Conservation (phyloP, 441 rosid genomes). For the Euphorbia celastroides region DNA sequence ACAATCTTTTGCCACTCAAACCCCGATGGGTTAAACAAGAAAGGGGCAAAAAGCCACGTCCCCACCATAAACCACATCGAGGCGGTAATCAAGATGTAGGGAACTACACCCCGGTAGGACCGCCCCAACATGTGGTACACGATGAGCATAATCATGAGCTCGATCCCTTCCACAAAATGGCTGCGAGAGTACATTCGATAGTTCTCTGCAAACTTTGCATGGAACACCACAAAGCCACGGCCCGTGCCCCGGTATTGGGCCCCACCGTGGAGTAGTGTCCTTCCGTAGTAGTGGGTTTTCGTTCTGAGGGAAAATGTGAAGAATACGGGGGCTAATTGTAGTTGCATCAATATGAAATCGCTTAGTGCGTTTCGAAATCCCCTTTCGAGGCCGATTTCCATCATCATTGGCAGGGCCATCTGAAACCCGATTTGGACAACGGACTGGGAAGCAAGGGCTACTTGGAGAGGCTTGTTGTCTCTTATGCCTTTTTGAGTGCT, state of each 20-base stretch:
- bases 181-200: conserved; percentile 87
- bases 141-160: conserved; percentile 69
- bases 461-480: conserved; percentile 70
- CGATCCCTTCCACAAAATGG: conserved; percentile 90
- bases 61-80: conserved; percentile 92
- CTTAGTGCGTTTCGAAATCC: conserved; percentile 84
- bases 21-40: conserved; percentile 93
- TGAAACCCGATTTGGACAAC: conserved; percentile 82
- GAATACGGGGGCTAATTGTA: conserved; percentile 79
- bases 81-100: conserved; percentile 61
- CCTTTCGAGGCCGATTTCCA: conserved; percentile 94
- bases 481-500: conserved; percentile 47
- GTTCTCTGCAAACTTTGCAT: conserved; percentile 89
- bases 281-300: conserved; percentile 78
- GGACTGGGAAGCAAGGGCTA: conserved; percentile 85
- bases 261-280: conserved; percentile 90
- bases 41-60: conserved; percentile 93
- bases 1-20: conserved; percentile 99
- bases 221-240: conserved; percentile 88
- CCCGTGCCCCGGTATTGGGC: conserved; percentile 88
- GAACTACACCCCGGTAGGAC: conserved; percentile 54
- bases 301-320: conserved; percentile 93
- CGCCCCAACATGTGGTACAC: conserved; percentile 65
- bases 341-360: conserved; percentile 81
- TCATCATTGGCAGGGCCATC: conserved; percentile 89